phyloP scores from a whole-genome alignment of 2,329 filamentous ascomycete species.

The Fulvia fulva region DNA sequence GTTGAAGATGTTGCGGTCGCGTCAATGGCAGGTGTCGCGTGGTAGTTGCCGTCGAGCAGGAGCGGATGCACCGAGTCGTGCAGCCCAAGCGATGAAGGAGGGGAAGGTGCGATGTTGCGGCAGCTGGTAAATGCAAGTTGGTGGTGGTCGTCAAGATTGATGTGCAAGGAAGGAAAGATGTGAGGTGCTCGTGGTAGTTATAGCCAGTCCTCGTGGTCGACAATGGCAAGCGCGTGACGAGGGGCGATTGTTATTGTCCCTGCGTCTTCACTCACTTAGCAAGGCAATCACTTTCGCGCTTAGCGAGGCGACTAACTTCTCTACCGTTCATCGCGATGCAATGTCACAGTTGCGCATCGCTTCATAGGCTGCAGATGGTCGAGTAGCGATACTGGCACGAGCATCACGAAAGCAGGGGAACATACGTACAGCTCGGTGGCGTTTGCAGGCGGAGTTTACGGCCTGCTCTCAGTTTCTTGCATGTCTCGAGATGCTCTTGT shows the following conservation, averaged over 20 bases:
- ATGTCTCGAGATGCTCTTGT: background rate
- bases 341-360: background rate
- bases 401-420: background rate
- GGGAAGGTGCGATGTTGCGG: constrained; percentile 1
- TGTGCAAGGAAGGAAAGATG: background rate
- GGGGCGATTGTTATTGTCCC: background rate
- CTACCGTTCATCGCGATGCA: background rate
- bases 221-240: constrained; percentile 2
- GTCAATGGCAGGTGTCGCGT: constrained; percentile 5
- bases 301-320: background rate
- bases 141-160: background rate
- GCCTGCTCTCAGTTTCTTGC: background rate
- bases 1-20: background rate
- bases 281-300: background rate
- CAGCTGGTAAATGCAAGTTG: background rate
- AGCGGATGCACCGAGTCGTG: background rate
- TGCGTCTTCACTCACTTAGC: background rate
- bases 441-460: background rate
- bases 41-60: background rate
- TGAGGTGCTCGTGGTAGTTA: background rate
- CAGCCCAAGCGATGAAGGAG: background rate
- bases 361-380: background rate
- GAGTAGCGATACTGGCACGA: background rate
- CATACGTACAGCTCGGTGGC: background rate
- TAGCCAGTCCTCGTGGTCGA: background rate